Evolutionary conservation across 192 early-diverging fungal species (phyloP).

Genomic region (Rhizophagus clarus): DNA sequence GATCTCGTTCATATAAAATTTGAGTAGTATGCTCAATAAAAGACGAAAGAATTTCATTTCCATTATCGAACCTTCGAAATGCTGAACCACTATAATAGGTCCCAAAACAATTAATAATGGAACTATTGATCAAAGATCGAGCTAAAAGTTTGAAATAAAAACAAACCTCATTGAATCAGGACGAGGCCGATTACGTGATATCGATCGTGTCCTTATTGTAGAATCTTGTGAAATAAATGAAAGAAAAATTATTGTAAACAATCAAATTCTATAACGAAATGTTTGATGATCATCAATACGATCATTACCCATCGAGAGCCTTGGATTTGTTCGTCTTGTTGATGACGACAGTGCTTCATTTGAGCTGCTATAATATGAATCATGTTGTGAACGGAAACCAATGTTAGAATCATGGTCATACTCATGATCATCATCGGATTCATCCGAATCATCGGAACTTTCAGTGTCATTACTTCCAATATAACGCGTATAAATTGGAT

Average conservation of each 20-base stretch:
- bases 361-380: not conserved
- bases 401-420: not conserved
- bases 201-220: not conserved
- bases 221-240: not conserved
- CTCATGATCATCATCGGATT: not conserved
- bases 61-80: not conserved
- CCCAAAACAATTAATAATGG: too few species aligned
- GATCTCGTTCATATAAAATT: not conserved
- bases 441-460: constrained; percentile 6
- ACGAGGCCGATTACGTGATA: not conserved
- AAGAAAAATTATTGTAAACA: not conserved
- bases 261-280: not conserved
- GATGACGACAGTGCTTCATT: not conserved
- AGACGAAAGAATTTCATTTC: not conserved
- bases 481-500: not conserved
- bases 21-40: not conserved
- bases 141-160: not conserved
- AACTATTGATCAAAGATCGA: not conserved
- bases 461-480: not conserved
- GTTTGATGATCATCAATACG: not conserved
- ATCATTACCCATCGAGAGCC: not conserved
- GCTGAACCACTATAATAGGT: not conserved
- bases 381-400: not conserved
- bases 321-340: not conserved
- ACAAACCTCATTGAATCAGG: not conserved